These are phyloP conservation scores for Pythium rishiriense DNA, from an alignment of 352 stramenopile species.

Conservation along the genomic window DNA sequence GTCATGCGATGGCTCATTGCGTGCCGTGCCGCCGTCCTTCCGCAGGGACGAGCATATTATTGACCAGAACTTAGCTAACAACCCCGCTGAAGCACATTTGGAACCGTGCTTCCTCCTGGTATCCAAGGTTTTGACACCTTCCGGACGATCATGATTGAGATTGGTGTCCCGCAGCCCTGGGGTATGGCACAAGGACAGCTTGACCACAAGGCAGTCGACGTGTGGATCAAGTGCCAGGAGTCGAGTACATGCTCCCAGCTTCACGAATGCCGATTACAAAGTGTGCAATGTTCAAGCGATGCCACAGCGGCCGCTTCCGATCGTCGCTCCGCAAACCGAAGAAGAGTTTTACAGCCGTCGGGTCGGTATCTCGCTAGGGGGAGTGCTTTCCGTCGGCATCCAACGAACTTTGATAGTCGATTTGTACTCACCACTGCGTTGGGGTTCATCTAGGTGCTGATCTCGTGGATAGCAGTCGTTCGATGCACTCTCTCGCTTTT, in stretches of 20 bases:
- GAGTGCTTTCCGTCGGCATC: slow-evolving; percentile 31
- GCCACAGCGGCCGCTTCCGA: slow-evolving; percentile 31
- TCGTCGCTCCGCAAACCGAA: slow-evolving; percentile 36
- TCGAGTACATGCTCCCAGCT: slow-evolving; percentile 41
- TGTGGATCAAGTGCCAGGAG: slow-evolving; percentile 39
- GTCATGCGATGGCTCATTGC: slow-evolving; percentile 18
- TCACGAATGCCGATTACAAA: slow-evolving; percentile 40
- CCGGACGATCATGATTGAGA: slow-evolving; percentile 40
- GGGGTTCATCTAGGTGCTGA: slow-evolving; percentile 32
- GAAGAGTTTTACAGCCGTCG: slow-evolving; percentile 40
- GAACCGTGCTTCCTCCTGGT: slow-evolving; percentile 35
- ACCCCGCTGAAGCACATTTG: slow-evolving; percentile 29
- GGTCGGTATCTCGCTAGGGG: slow-evolving; percentile 38
- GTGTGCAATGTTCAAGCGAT: slow-evolving; percentile 39
- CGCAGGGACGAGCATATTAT: slow-evolving; percentile 29
- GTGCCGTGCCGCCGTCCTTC: slow-evolving; percentile 27
- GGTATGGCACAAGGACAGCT: slow-evolving; percentile 39
- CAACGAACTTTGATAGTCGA: slow-evolving; percentile 36
- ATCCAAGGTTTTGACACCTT: slow-evolving; percentile 39
- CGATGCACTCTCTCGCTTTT: not conserved
- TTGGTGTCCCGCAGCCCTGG: slow-evolving; percentile 39
- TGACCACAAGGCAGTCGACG: slow-evolving; percentile 37
- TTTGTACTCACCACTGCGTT: slow-evolving; percentile 38
- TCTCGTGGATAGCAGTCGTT: too few species aligned
- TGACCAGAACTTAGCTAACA: slow-evolving; percentile 38